These are phyloP conservation scores for Xylaria arbuscula DNA, from an alignment of 2,329 filamentous ascomycete genomes.

Conservation along the genomic window DNA sequence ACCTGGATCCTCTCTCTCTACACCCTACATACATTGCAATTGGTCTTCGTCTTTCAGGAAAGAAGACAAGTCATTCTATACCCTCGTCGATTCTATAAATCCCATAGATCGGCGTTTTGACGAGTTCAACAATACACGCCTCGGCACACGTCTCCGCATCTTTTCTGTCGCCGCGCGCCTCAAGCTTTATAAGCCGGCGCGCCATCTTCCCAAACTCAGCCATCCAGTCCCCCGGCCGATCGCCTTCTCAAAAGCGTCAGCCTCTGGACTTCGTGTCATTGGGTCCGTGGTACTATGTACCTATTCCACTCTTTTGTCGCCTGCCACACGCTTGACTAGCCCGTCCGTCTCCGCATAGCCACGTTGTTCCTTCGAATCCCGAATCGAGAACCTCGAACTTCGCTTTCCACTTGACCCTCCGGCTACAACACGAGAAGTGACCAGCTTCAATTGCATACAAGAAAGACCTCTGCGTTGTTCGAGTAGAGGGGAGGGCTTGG, in stretches of 20 bases:
- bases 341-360: conserved; percentile 24
- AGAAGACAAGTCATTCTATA: background rate
- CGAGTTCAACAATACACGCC: background rate
- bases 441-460: background rate
- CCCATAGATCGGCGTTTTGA: background rate
- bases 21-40: background rate
- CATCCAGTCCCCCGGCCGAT: background rate
- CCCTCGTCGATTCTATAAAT: background rate
- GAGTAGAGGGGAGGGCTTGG: background rate
- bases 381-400: conserved; percentile 18
- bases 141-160: background rate
- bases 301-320: conserved; percentile 63
- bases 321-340: conserved; percentile 22
- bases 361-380: conserved; percentile 19
- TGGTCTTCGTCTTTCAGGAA: too few species aligned
- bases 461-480: background rate
- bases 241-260: conserved; percentile 12
- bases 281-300: conserved; percentile 59
- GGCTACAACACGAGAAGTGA: background rate
- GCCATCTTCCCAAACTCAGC: conserved; percentile 7
- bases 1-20: background rate
- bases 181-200: conserved; percentile 11
- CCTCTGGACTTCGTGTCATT: conserved; percentile 1
- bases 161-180: conserved; percentile 11
- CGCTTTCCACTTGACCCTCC: conserved; percentile 3